A percentile compares a stretch with the other conserved stretches of the same genome.
phyloP scores from a whole-genome alignment of 768 basidiomycete species.

The Suillus variegatus region DNA sequence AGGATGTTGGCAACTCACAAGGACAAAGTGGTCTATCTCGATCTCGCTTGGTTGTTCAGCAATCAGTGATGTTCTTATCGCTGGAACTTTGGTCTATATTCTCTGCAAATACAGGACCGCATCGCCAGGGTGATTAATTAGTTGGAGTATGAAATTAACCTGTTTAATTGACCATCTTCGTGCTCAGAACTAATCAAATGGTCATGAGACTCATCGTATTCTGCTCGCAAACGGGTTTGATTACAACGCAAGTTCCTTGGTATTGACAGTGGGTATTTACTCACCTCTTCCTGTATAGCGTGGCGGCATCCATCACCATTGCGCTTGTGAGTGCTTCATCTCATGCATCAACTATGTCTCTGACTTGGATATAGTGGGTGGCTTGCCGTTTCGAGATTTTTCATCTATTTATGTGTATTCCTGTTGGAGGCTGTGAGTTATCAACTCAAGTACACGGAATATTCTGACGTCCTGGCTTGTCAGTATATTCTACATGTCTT shows the following conservation, averaged over 20 bases:
- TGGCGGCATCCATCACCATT: slow-evolving; percentile 15
- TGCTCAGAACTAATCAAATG: slow-evolving; percentile 15
- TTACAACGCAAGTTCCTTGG: slow-evolving; percentile 21
- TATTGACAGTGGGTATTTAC: background rate
- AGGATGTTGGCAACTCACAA: background rate
- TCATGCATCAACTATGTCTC: background rate
- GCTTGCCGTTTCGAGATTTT: slow-evolving; percentile 15
- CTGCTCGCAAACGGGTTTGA: slow-evolving; percentile 27
- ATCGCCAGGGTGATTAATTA: slow-evolving; percentile 15
- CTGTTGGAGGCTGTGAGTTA: slow-evolving; percentile 23
- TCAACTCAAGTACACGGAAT: background rate
- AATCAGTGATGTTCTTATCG: slow-evolving; percentile 23
- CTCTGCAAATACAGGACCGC: slow-evolving; percentile 12
- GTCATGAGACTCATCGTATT: slow-evolving; percentile 20
- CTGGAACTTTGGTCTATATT: slow-evolving; percentile 19
- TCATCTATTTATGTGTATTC: slow-evolving; percentile 27
- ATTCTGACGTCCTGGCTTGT: background rate
- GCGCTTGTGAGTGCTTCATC: slow-evolving; percentile 18
- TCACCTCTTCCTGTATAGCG: slow-evolving; percentile 13
- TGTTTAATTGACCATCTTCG: background rate
- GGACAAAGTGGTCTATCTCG: slow-evolving; percentile 21
- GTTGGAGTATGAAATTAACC: background rate
- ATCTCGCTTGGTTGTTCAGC: slow-evolving; percentile 25
- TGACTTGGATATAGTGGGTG: slow-evolving; percentile 18
- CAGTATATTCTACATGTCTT: slow-evolving; percentile 29